Conservation (phyloP, 805 yeast genomes). For the Cyberlindnera galapagoensis region DNA sequence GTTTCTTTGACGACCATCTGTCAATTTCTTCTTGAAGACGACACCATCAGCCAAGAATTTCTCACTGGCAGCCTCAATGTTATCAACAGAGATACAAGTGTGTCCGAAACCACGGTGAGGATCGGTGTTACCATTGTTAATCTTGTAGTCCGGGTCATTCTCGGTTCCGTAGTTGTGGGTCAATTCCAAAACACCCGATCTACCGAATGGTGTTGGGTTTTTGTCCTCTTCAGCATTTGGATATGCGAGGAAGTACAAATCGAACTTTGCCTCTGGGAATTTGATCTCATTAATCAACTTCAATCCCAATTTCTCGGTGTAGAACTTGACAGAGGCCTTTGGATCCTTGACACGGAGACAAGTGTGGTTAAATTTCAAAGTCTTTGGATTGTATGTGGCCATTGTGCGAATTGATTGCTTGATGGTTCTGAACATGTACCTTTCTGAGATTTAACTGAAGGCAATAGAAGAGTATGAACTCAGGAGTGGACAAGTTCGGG, state of each 20-base stretch:
- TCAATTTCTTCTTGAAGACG: slow-evolving; percentile 70
- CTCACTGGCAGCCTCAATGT: slow-evolving; percentile 57
- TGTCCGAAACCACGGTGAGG: slow-evolving; percentile 93
- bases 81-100: slow-evolving; percentile 80
- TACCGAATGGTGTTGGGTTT: slow-evolving; percentile 15
- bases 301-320: slow-evolving; percentile 71
- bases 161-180: slow-evolving; percentile 77
- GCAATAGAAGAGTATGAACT: too few species aligned
- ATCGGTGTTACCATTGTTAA: slow-evolving; percentile 78
- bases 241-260: slow-evolving; percentile 61
- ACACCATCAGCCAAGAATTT: slow-evolving; percentile 57
- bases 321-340: slow-evolving; percentile 62
- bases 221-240: slow-evolving; percentile 4
- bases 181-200: slow-evolving; percentile 70
- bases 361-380: slow-evolving; percentile 51
- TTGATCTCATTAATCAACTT: slow-evolving; percentile 45
- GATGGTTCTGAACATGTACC: too few species aligned
- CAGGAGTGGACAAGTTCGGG: too few species aligned
- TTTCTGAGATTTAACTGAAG: too few species aligned
- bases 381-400: slow-evolving; percentile 6
- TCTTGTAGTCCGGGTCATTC: slow-evolving; percentile 43
- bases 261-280: slow-evolving; percentile 49
- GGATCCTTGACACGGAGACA: slow-evolving; percentile 83
- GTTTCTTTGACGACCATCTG: slow-evolving; percentile 87
- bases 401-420: slow-evolving; percentile 7